Conservation (phyloP, 202 grass and related monocot species). For the Miscanthus sacchariflorus region DNA sequence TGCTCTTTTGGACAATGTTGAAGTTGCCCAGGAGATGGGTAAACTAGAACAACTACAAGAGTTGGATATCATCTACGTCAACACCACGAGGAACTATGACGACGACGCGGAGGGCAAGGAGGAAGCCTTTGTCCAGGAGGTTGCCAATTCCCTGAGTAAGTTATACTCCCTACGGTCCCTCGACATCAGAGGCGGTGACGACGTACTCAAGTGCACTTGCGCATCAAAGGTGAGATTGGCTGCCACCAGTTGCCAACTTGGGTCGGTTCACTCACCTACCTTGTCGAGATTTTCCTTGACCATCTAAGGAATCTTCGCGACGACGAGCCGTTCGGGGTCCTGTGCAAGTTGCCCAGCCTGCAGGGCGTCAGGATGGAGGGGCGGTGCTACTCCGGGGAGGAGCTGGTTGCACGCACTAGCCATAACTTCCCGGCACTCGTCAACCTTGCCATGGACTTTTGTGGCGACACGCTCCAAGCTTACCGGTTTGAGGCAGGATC, state of each 20-base stretch:
- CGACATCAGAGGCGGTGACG: not conserved
- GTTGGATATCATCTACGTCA: not conserved
- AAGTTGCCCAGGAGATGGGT: not conserved
- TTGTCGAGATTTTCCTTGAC: not conserved
- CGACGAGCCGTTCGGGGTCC: not conserved
- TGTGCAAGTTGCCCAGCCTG: not conserved
- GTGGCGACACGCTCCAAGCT: too few relatives aligned
- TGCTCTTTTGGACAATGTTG: too few relatives aligned
- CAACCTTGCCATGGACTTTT: not conserved
- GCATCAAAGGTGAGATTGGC: accelerated
- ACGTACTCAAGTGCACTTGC: not conserved
- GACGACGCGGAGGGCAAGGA: not conserved
- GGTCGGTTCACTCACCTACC: not conserved
- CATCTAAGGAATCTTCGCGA: not conserved
- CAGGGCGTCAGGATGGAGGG: not conserved
- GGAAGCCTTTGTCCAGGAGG: not conserved
- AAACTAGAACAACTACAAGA: not conserved
- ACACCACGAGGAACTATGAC: not conserved
- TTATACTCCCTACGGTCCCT: not conserved
- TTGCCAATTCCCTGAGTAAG: not conserved
- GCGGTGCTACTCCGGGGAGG: too few relatives aligned
- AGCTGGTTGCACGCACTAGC: not conserved
- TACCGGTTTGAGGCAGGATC: not conserved
- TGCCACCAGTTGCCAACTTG: not conserved
- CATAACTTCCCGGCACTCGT: not conserved